Evolutionary conservation across 1,284 basidiomycete species (phyloP).

Genomic region (Heliocybe sulcata): DNA sequence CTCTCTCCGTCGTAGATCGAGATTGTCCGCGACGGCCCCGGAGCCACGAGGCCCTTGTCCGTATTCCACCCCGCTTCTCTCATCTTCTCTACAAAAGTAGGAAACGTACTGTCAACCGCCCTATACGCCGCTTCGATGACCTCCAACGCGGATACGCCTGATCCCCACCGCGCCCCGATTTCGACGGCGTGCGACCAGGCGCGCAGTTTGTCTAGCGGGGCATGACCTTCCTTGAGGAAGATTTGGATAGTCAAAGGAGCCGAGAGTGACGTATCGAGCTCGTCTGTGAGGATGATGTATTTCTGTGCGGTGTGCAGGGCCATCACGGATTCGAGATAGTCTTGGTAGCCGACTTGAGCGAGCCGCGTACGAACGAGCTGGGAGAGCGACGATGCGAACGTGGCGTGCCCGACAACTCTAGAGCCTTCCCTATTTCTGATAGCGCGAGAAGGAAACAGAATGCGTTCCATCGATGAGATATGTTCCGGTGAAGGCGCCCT

Average conservation of each 20-base stretch:
- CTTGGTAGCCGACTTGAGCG: too few relatives aligned
- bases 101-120: conserved; percentile 19
- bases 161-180: conserved; percentile 8
- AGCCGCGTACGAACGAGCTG: too few relatives aligned
- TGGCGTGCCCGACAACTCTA: too few relatives aligned
- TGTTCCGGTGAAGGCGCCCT: background rate
- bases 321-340: too few relatives aligned
- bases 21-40: conserved; percentile 26
- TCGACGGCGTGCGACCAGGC: conserved; percentile 46
- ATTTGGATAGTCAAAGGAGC: conserved; percentile 14
- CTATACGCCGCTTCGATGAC: conserved; percentile 18
- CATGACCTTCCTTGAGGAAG: conserved; percentile 42
- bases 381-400: too few relatives aligned
- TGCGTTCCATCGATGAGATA: background rate
- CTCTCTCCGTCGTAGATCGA: conserved; percentile 10
- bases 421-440: background rate
- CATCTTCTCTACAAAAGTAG: conserved; percentile 23
- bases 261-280: too few relatives aligned
- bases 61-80: conserved; percentile 28
- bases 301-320: background rate
- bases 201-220: conserved; percentile 39
- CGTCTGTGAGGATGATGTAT: background rate
- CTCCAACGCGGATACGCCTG: conserved; percentile 4
- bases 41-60: conserved; percentile 25
- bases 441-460: background rate